Base-by-base conservation (phyloP, 257 asterid species). In the Jasminum sambac region DNA sequence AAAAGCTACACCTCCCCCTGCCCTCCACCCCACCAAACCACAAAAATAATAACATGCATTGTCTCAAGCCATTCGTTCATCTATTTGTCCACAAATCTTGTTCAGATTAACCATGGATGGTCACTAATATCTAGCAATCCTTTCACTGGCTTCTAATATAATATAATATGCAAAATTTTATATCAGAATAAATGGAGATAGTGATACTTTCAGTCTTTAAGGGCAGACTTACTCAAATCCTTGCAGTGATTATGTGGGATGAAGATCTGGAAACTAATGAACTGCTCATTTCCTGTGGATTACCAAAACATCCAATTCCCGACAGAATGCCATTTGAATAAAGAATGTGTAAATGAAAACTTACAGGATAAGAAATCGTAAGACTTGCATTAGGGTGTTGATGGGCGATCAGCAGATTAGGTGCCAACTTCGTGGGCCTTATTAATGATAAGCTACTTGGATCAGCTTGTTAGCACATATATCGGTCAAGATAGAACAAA, bases 331-430 rank as follows among this genome's bases (percentile, higher is more conserved):
- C 68, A 12, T 41, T 65, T 12, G 36, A 40, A 39, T 40, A 8
- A 24, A 64, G 69, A 64, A 39, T 11, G 11, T 12, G 17, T 34
- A 21, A 68, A 63, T 11, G 17, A 57, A 52, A 39, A 57, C 43
- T 34, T 69, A 69, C 13, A 55, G 62, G 62, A 55, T 19, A 55
- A 55, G 16, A 55, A 8, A 55, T 55, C 36, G 21, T 55, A 14
- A 10, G 62, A 23, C 30, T 55, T 55, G 34, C 30, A 21, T 55
- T 23, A 7, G 62, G 62, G 19, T 23, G 30, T 55, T 19, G 13
- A 19, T 30, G 11, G 8, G 16, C 19, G 26, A 55, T 2, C 19
- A 21, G 62, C 62, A 9, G 9, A 55, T 19, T 19, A 30, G 14
- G 34, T 55, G 14, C 13, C 34, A 55, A 55, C 62, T 55, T 21